A percentile compares a stretch with the other conserved stretches of the same genome.
Conservation (phyloP, 176 grass and related monocot genomes). For the Triticum monococcum region DNA sequence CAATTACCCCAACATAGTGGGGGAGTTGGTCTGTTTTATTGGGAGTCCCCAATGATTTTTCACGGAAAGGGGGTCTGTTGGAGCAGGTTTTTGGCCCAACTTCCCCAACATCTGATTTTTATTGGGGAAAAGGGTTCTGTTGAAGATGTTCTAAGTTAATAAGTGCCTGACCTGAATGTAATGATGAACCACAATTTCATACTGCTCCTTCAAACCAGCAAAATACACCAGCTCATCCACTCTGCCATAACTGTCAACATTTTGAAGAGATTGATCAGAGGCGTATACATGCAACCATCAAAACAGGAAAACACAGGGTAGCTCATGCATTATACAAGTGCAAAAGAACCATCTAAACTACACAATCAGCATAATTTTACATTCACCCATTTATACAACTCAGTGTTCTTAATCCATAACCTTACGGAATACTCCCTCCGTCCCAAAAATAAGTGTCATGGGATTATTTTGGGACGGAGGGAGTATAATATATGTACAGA, state of each 20-base stretch:
- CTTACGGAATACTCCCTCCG: background rate
- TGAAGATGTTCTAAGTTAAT: background rate
- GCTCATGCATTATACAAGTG: conserved; percentile 1
- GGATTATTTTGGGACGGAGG: too few species aligned
- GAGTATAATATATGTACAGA: background rate
- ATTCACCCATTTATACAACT: conserved; percentile 5
- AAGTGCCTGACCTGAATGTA: conserved; percentile 73
- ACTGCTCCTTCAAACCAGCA: conserved; percentile 88
- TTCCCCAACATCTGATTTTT: too few species aligned
- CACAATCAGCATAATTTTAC: background rate
- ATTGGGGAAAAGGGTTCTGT: too few species aligned
- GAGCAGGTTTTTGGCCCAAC: too few species aligned
- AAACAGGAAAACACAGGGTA: background rate
- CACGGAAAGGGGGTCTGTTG: too few species aligned
- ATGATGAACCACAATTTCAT: conserved; percentile 96
- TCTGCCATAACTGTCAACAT: conserved; percentile 79
- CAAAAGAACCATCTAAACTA: conserved; percentile 4
- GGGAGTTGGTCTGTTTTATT: too few species aligned
- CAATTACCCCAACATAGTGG: too few species aligned
- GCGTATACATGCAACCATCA: background rate
- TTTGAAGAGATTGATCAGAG: background rate
- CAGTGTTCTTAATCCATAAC: background rate
- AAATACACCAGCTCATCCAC: conserved; percentile 93
- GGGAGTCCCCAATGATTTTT: too few species aligned
- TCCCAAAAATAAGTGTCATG: too few species aligned